Conservation (phyloP, 352 stramenopile species). For the Globisporangium mamillatum region DNA sequence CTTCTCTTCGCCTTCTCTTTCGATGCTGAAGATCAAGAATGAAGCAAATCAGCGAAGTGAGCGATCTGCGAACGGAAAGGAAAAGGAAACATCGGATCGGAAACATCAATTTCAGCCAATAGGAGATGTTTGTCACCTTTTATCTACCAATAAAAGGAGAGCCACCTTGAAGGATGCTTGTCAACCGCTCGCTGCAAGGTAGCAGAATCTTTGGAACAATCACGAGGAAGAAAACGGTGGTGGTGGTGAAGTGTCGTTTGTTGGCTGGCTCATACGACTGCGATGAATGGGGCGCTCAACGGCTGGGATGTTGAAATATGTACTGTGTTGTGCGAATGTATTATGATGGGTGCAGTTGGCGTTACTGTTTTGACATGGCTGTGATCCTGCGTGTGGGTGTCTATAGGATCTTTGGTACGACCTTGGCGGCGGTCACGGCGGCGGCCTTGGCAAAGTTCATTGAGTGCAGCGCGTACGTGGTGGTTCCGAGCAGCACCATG, state of each 20-base stretch:
- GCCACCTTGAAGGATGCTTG: conserved; percentile 1
- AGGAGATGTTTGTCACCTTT: background rate
- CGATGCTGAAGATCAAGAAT: background rate
- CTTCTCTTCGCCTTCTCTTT: background rate
- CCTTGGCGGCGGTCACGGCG: conserved; percentile 23
- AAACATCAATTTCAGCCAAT: background rate
- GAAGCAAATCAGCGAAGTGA: background rate
- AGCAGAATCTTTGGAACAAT: background rate
- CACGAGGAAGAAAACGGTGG: background rate
- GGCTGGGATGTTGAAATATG: background rate
- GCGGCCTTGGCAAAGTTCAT: conserved; percentile 82
- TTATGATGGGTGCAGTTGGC: background rate
- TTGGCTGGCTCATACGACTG: background rate
- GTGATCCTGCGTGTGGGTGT: background rate
- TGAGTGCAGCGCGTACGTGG: conserved; percentile 90
- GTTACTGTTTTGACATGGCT: background rate
- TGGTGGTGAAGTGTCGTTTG: background rate
- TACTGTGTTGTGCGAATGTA: background rate
- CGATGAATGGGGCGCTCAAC: background rate
- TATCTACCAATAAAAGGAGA: background rate
- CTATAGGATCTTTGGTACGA: conserved; percentile 33
- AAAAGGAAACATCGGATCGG: background rate
- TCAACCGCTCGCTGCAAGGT: background rate
- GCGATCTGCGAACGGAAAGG: background rate
- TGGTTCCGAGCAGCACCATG: conserved; percentile 92